phyloP scores from a whole-genome alignment of 2,329 filamentous ascomycete species.

The Aphanoascus verrucosus region DNA sequence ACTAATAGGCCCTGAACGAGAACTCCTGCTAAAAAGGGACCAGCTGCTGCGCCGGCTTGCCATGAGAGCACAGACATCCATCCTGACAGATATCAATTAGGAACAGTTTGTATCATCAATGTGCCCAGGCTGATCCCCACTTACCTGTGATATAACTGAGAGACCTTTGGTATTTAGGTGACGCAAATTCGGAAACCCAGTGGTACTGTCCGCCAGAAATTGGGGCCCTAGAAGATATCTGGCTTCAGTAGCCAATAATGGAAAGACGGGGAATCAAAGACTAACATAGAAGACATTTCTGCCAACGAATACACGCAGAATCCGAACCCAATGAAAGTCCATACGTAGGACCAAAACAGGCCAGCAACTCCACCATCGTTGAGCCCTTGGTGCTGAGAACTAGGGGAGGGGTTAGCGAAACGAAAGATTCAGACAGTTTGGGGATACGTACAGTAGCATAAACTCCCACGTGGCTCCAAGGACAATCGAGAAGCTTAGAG shows the following conservation, averaged over 20 bases:
- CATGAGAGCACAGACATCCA: slow-evolving; percentile 27
- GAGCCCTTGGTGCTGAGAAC: slow-evolving; percentile 20
- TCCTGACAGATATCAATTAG: slow-evolving; percentile 12
- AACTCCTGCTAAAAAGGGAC: slow-evolving; percentile 24
- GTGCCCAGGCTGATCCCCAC: slow-evolving; percentile 20
- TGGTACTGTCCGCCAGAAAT: slow-evolving; percentile 50
- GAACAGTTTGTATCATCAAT: slow-evolving; percentile 21
- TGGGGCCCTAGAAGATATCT: slow-evolving; percentile 34
- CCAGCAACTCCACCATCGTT: slow-evolving; percentile 18
- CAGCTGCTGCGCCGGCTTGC: slow-evolving; percentile 23
- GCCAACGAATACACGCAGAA: slow-evolving; percentile 50
- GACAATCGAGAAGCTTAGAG: slow-evolving; percentile 28
- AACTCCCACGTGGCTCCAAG: slow-evolving; percentile 30
- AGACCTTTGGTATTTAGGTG: slow-evolving; percentile 40
- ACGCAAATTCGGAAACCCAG: slow-evolving; percentile 48
- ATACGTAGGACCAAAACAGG: slow-evolving; percentile 26
- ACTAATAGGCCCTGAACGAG: slow-evolving; percentile 28
- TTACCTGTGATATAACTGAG: slow-evolving; percentile 44
- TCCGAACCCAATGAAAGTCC: slow-evolving; percentile 55
- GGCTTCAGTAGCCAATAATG: neutral
- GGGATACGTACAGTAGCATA: slow-evolving; percentile 24
- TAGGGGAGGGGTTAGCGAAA: slow-evolving; percentile 10
- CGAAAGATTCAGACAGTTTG: neutral
- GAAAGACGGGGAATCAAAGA: neutral
- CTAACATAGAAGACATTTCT: slow-evolving; percentile 46